A percentile compares a stretch with the other conserved stretches of the same genome.
phyloP scores from a whole-genome alignment of 2,329 filamentous ascomycete genomes.

The Claviceps quebecensis region DNA sequence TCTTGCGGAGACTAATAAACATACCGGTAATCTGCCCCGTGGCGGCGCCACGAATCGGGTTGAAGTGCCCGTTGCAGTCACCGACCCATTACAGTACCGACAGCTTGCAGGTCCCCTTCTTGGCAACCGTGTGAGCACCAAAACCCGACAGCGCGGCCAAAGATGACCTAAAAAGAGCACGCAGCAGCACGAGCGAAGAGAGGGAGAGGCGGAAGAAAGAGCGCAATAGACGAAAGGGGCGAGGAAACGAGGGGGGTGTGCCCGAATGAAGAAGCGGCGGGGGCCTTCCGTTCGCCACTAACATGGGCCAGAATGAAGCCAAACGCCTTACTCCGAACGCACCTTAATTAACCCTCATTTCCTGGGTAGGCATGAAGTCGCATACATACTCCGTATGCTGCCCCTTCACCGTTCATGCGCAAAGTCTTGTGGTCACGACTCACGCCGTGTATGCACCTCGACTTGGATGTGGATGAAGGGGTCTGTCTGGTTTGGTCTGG shows the following conservation, averaged over 20 bases:
- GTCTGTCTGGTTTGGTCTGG: no score
- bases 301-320: no score
- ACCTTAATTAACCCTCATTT: no score
- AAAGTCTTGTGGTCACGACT: no score
- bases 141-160: neutral
- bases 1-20: no score
- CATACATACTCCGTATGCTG: no score
- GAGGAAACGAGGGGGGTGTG: neutral
- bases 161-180: neutral
- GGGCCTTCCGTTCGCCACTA: no score
- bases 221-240: neutral
- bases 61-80: neutral
- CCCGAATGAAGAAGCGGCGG: neutral
- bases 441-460: no score
- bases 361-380: no score
- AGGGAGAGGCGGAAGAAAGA: neutral
- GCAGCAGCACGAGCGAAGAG: neutral
- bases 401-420: no score
- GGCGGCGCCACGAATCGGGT: neutral
- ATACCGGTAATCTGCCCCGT: neutral
- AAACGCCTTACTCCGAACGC: no score
- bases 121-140: neutral
- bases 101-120: slow-evolving; percentile 1
- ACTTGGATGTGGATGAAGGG: no score
- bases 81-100: slow-evolving; percentile 4